Evolutionary conservation across 371 early-diverging fungal species (phyloP).

Genomic region (Coemansia linderi): DNA sequence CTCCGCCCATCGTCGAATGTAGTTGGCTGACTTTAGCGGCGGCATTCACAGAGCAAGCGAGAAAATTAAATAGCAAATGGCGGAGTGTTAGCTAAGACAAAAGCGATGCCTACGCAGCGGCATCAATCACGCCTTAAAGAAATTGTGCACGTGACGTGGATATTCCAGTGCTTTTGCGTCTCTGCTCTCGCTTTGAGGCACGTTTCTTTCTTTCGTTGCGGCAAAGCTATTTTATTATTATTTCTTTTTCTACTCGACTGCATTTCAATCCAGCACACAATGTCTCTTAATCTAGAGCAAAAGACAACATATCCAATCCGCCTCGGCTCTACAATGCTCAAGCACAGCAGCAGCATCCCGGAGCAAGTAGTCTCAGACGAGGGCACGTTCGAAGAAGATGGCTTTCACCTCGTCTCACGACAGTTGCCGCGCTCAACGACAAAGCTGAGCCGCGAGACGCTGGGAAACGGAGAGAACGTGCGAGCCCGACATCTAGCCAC

Average conservation of each 20-base stretch:
- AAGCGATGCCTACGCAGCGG: background rate
- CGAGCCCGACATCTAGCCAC: constrained; percentile 28
- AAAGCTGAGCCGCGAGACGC: constrained; percentile 42
- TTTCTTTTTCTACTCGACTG: background rate
- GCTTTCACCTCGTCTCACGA: constrained; percentile 43
- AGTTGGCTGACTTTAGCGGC: constrained; percentile 21
- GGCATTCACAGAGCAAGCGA: constrained; percentile 18
- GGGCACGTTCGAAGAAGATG: constrained; percentile 16
- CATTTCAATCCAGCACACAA: constrained; percentile 10
- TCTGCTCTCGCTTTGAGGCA: background rate
- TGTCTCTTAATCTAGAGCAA: constrained; percentile 50
- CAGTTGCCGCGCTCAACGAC: constrained; percentile 47
- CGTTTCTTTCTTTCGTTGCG: background rate
- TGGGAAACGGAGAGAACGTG: constrained; percentile 26
- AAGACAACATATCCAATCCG: constrained; percentile 31
- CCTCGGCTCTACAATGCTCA: constrained; percentile 22
- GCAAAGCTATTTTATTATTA: no score
- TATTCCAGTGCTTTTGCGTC: background rate
- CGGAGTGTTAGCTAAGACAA: background rate
- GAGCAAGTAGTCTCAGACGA: background rate
- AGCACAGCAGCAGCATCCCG: background rate
- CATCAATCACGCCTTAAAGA: background rate
- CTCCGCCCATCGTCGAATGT: constrained; percentile 22
- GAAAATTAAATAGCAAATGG: background rate
- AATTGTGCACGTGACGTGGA: background rate